Conservation (phyloP, 2,329 filamentous ascomycete species). For the Beauveria sp. region DNA sequence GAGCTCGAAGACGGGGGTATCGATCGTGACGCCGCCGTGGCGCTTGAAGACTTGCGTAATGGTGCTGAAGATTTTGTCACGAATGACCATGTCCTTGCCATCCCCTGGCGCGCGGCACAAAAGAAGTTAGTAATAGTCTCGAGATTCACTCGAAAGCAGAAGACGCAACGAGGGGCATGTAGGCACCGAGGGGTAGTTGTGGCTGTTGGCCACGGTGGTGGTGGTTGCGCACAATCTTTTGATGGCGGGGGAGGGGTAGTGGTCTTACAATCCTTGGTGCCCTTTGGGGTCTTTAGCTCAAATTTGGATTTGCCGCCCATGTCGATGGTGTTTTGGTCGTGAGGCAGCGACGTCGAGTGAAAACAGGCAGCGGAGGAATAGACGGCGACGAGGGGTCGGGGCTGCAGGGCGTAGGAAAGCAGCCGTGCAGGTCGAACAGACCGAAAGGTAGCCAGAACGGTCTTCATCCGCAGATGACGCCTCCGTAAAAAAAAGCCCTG, state of each 20-base stretch:
- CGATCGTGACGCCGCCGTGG: conserved; percentile 71
- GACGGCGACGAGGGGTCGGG: conserved; percentile 1
- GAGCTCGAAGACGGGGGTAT: conserved; percentile 79
- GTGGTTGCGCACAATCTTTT: neutral
- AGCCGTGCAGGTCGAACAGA: conserved; percentile 11
- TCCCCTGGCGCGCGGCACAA: conserved; percentile 40
- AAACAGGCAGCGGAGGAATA: neutral
- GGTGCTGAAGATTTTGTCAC: conserved; percentile 70
- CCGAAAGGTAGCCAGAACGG: conserved; percentile 10
- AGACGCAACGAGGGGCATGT: neutral
- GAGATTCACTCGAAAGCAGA: neutral
- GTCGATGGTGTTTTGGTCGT: conserved; percentile 10
- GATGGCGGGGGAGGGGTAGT: conserved; percentile 5
- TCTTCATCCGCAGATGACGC: conserved; percentile 11
- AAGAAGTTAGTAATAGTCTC: neutral
- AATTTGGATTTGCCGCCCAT: conserved; percentile 44
- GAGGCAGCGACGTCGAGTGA: neutral
- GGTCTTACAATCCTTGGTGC: conserved; percentile 69
- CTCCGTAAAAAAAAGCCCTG: conserved; percentile 10
- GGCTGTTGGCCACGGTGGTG: neutral
- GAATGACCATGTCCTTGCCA: conserved; percentile 70
- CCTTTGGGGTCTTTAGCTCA: conserved; percentile 82
- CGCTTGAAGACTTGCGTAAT: conserved; percentile 77
- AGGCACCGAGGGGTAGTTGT: neutral
- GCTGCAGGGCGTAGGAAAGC: conserved; percentile 1